Percentiles rank a stretch among this genome's conserved stretches.
phyloP scores from a whole-genome alignment of 768 basidiomycete species.

The Heimioporus sp. region DNA sequence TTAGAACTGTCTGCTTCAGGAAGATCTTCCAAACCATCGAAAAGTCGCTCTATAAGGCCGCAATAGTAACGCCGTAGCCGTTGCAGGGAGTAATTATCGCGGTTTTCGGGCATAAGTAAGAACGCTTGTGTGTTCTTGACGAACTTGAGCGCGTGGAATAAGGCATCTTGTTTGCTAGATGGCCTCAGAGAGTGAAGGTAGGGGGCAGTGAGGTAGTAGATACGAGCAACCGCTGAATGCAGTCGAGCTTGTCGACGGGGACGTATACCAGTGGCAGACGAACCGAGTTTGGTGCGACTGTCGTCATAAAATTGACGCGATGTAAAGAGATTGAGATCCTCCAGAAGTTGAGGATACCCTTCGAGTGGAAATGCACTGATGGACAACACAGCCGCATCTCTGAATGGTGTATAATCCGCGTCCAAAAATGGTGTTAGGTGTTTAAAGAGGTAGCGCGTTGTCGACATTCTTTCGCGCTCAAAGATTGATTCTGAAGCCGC shows the following conservation, averaged over 20 bases:
- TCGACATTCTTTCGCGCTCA: slow-evolving; percentile 79
- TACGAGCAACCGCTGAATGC: slow-evolving; percentile 84
- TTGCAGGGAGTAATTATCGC: slow-evolving; percentile 76
- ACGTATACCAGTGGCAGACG: slow-evolving; percentile 47
- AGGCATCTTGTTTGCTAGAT: slow-evolving; percentile 64
- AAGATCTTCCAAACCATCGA: slow-evolving; percentile 68
- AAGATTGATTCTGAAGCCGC: slow-evolving; percentile 72
- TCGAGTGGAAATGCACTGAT: slow-evolving; percentile 82
- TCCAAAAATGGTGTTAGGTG: slow-evolving; percentile 86
- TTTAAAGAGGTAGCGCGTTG: slow-evolving; percentile 78
- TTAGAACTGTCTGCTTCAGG: slow-evolving; percentile 77
- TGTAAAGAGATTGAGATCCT: slow-evolving; percentile 78
- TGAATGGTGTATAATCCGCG: slow-evolving; percentile 79
- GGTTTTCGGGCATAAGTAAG: slow-evolving; percentile 66
- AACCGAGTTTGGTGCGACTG: slow-evolving; percentile 45
- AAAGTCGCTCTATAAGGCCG: slow-evolving; percentile 81
- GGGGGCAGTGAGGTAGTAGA: slow-evolving; percentile 83
- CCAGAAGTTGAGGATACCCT: slow-evolving; percentile 77
- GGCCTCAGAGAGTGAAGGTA: slow-evolving; percentile 69
- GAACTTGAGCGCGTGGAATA: slow-evolving; percentile 82
- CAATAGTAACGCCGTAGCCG: slow-evolving; percentile 89
- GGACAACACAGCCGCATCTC: slow-evolving; percentile 83
- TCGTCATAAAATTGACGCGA: slow-evolving; percentile 83
- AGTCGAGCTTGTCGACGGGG: slow-evolving; percentile 74
- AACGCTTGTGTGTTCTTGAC: slow-evolving; percentile 80